Conservation (phyloP, 1,284 basidiomycete species). For the Rugosomyces carneus region DNA sequence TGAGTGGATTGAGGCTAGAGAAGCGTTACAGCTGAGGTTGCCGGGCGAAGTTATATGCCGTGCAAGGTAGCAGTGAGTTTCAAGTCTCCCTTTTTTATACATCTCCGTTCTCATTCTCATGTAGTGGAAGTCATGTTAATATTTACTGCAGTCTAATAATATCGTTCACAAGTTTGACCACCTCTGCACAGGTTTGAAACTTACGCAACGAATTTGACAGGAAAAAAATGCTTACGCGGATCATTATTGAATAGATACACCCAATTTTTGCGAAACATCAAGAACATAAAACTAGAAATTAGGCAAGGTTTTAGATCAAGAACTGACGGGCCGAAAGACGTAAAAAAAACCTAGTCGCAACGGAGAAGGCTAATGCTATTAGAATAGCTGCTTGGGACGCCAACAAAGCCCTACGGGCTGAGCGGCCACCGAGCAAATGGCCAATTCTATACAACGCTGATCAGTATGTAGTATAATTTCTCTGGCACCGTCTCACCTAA, state of each 20-base stretch:
- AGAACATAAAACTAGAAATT: constrained; percentile 51
- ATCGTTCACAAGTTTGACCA: constrained; percentile 63
- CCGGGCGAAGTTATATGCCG: constrained; percentile 72
- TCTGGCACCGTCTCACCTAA: constrained; percentile 44
- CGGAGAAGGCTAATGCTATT: constrained; percentile 52
- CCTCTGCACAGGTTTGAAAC: constrained; percentile 32
- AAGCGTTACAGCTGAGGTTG: constrained; percentile 58
- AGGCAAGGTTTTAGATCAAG: neutral
- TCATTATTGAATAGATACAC: constrained; percentile 85
- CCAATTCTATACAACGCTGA: constrained; percentile 56
- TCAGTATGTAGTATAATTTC: neutral
- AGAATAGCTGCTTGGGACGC: constrained; percentile 59
- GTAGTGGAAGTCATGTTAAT: neutral
- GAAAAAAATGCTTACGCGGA: constrained; percentile 35
- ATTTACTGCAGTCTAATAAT: neutral
- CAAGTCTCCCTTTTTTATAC: neutral
- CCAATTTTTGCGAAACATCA: constrained; percentile 71
- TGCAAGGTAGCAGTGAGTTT: constrained; percentile 37
- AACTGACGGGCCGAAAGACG: neutral
- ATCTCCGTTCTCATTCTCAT: neutral
- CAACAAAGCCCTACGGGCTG: constrained; percentile 60
- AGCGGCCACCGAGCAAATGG: constrained; percentile 73
- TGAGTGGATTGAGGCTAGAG: constrained; percentile 69
- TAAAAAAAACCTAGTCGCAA: constrained; percentile 50
- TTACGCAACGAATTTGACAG: neutral